Conservation (phyloP, 768 basidiomycete species). For the Harrya chromipes region DNA sequence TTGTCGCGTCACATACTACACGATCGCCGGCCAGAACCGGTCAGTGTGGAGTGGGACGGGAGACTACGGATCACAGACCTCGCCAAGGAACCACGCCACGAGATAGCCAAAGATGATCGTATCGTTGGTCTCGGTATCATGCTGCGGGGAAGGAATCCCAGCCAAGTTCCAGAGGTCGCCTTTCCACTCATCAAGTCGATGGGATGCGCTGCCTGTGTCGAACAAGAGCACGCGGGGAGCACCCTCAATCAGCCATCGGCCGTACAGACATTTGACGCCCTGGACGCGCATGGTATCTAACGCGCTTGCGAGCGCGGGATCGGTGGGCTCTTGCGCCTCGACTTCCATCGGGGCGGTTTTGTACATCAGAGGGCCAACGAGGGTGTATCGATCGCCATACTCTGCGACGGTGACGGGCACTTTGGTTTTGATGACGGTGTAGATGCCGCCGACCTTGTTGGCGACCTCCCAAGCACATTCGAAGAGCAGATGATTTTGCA, state of each 20-base stretch:
- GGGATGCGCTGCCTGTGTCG: constrained; percentile 86
- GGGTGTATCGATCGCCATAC: constrained; percentile 91
- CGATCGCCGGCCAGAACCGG: constrained; percentile 4
- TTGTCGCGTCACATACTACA: constrained; percentile 78
- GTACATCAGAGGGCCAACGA: constrained; percentile 98
- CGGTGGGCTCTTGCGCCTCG: constrained; percentile 85
- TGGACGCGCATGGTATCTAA: constrained; percentile 82
- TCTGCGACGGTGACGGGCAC: constrained; percentile 97
- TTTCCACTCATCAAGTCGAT: constrained; percentile 97
- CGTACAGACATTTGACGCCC: constrained; percentile 93
- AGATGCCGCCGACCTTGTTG: constrained; percentile 98
- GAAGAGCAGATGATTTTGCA: constrained; percentile 79
- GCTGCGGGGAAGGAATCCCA: constrained; percentile 94
- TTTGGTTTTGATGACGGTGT: constrained; percentile 99
- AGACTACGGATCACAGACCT: constrained; percentile 51
- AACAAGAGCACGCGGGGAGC: constrained; percentile 93
- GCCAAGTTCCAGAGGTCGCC: constrained; percentile 97
- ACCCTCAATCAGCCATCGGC: constrained; percentile 98
- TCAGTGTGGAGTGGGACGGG: constrained; percentile 7
- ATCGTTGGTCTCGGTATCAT: constrained; percentile 98
- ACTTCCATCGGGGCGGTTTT: constrained; percentile 99
- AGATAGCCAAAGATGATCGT: constrained; percentile 97
- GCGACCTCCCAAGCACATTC: constrained; percentile 98
- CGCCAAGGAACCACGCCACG: constrained; percentile 99
- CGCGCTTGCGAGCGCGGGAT: constrained; percentile 70